A percentile compares a stretch with the other conserved stretches of the same genome.
These are phyloP conservation scores for Primulina huaijiensis DNA, from an alignment of 257 asterid genomes.

Conservation along the genomic window DNA sequence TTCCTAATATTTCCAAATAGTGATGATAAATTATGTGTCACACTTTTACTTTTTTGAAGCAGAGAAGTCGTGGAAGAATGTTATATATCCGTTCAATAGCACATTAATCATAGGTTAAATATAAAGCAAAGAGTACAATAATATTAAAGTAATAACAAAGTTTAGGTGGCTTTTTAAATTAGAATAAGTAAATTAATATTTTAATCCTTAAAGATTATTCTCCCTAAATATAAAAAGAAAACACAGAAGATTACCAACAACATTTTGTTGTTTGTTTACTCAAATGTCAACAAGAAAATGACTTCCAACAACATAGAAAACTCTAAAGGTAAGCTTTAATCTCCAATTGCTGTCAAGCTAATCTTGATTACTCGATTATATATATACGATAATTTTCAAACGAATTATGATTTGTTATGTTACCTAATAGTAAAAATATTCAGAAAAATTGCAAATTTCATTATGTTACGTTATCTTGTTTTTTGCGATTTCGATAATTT, in stretches of 20 bases:
- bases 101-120: neutral
- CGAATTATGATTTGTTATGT: conserved; percentile 26
- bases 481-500: no score
- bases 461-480: no score
- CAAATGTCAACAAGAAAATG: conserved; percentile 46
- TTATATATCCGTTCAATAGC: no score
- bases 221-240: conserved; percentile 13
- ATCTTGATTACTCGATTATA: conserved; percentile 15
- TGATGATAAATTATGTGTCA: no score
- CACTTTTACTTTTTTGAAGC: no score
- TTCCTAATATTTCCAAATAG: no score
- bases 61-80: no score
- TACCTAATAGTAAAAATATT: neutral
- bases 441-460: no score
- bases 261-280: conserved; percentile 28
- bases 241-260: conserved; percentile 34
- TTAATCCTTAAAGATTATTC: conserved; percentile 16
- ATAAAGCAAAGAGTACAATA: neutral
- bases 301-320: conserved; percentile 39
- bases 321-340: conserved; percentile 28
- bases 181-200: conserved; percentile 12
- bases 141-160: conserved; percentile 6
- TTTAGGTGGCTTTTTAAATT: conserved; percentile 22
- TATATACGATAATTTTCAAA: conserved; percentile 9
- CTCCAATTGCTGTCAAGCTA: conserved; percentile 31